Evolutionary conservation across 129 eudicot genomes (phyloP).

Genomic region (Sambucus nigra): DNA sequence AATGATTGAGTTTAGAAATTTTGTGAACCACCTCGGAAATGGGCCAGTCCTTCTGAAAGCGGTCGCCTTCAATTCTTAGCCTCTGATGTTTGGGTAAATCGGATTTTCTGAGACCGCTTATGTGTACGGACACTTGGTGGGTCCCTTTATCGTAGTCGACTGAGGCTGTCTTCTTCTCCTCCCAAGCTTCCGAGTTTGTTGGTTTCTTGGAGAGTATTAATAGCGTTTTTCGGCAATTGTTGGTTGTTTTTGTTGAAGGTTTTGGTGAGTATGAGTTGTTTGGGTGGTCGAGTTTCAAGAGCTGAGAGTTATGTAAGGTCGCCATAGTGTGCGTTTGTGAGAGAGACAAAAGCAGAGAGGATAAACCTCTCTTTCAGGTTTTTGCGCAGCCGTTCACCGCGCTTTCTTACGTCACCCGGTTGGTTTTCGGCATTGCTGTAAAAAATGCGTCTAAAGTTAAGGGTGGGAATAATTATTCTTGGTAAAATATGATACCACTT

Average conservation of each 20-base stretch:
- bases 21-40: conserved; percentile 57
- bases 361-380: not conserved
- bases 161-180: conserved; percentile 35
- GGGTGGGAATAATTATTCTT: too few relatives aligned
- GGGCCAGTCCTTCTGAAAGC: conserved; percentile 88
- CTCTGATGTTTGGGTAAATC: conserved; percentile 56
- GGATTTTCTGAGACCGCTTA: conserved; percentile 51
- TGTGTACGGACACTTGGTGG: conserved; percentile 33
- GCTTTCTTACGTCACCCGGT: too few relatives aligned
- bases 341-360: conserved; percentile 1
- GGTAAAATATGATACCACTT: too few relatives aligned
- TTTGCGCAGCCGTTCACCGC: too few relatives aligned
- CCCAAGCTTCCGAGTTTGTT: conserved; percentile 23
- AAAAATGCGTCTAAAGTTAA: too few relatives aligned
- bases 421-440: too few relatives aligned
- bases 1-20: conserved; percentile 35
- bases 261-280: conserved; percentile 5
- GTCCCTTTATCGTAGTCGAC: conserved; percentile 85
- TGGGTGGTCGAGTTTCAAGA: conserved; percentile 16
- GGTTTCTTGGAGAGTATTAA: conserved; percentile 14
- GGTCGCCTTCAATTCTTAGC: conserved; percentile 43
- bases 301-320: conserved; percentile 8
- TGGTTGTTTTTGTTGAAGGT: not conserved
- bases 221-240: conserved; percentile 8
- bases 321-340: conserved; percentile 15